Evolutionary conservation across 495 filamentous ascomycete species (phyloP).

Genomic region (Filosporella fistucella): DNA sequence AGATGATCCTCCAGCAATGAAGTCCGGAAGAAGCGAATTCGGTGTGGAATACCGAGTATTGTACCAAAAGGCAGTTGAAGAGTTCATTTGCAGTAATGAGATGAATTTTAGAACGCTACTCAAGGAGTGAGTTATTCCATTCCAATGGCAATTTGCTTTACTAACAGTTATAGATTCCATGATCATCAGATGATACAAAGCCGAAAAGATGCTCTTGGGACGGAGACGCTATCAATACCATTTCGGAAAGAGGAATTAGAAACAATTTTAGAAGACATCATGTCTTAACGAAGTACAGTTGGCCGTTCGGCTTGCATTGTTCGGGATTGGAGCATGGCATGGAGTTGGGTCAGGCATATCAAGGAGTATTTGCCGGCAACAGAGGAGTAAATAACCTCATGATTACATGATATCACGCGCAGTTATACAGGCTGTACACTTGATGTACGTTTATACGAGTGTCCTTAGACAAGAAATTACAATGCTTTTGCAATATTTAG

Average conservation of each 20-base stretch:
- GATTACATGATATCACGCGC: too few species aligned
- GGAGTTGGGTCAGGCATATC: too few species aligned
- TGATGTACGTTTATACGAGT: too few species aligned
- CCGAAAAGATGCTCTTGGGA: slow-evolving; percentile 77
- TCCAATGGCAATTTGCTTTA: background rate
- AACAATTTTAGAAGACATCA: slow-evolving; percentile 79
- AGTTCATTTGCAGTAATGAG: slow-evolving; percentile 95
- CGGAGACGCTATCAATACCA: slow-evolving; percentile 80
- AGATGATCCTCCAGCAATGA: slow-evolving; percentile 15
- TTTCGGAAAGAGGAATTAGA: slow-evolving; percentile 87
- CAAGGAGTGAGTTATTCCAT: slow-evolving; percentile 66
- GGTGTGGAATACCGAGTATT: slow-evolving; percentile 85
- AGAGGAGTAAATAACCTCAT: too few species aligned
- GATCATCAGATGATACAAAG: slow-evolving; percentile 95
- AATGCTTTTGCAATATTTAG: too few species aligned
- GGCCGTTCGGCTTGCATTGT: too few species aligned
- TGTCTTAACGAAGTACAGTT: too few species aligned
- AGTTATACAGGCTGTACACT: too few species aligned
- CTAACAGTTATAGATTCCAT: slow-evolving; percentile 61
- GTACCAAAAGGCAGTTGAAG: slow-evolving; percentile 92
- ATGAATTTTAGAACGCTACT: slow-evolving; percentile 89
- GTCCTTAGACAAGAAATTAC: too few species aligned
- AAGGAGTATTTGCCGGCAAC: too few species aligned
- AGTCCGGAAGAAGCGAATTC: slow-evolving; percentile 31
- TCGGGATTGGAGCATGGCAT: too few species aligned